Evolutionary conservation across 345 rosid species (phyloP).

Genomic region (Passiflora organensis): DNA sequence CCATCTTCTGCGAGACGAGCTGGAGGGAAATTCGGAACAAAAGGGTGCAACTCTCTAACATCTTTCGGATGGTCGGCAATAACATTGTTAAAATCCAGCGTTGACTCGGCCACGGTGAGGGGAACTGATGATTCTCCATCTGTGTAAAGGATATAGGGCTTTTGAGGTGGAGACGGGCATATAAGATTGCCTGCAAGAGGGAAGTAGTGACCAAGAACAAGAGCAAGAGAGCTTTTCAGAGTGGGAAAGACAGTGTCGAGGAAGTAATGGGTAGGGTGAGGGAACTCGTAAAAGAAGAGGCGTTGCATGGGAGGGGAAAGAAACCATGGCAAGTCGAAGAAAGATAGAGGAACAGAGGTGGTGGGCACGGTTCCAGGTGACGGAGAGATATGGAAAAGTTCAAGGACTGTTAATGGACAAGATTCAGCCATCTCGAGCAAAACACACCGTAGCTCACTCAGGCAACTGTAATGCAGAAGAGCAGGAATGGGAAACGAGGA

Average conservation of each 20-base stretch:
- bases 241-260: slow-evolving; percentile 6
- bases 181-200: slow-evolving; percentile 25
- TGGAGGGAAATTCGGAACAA: slow-evolving; percentile 22
- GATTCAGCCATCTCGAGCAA: too few relatives aligned
- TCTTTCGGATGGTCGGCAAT: slow-evolving; percentile 13
- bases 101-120: slow-evolving; percentile 29
- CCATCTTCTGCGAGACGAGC: neutral
- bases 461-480: too few relatives aligned
- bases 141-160: slow-evolving; percentile 22
- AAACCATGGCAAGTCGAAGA: slow-evolving; percentile 18
- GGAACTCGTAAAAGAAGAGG: slow-evolving; percentile 24
- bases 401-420: slow-evolving; percentile 4
- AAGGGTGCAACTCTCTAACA: slow-evolving; percentile 16
- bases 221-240: slow-evolving; percentile 27
- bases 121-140: slow-evolving; percentile 5
- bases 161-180: slow-evolving; percentile 22
- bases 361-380: slow-evolving; percentile 10
- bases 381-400: slow-evolving; percentile 15
- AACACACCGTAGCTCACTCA: too few relatives aligned
- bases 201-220: slow-evolving; percentile 21
- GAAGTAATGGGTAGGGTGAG: slow-evolving; percentile 17
- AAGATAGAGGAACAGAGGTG: slow-evolving; percentile 13
- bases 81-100: slow-evolving; percentile 15
- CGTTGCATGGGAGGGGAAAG: slow-evolving; percentile 21
- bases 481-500: too few relatives aligned